Base-by-base conservation (phyloP, 2,329 filamentous ascomycete species). In the Beauveria sp. region DNA sequence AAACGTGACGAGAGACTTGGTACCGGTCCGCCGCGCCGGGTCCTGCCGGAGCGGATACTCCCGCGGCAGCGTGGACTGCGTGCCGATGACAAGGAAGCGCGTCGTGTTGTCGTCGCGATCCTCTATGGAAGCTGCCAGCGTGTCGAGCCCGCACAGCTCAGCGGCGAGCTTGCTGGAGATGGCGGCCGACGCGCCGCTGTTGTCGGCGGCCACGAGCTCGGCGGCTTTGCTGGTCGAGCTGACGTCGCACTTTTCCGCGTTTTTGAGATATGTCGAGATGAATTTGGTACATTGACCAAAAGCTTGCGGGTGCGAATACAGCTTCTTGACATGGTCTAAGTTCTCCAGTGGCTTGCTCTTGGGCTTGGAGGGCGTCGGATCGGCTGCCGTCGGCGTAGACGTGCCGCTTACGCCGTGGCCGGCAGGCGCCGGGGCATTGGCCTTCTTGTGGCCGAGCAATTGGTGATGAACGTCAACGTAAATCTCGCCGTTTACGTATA, bases 291-390 rank as follows among this genome's bases (percentile, higher is more conserved):
- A 97, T 76, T 99, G 94, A 28, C 92, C 92, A 80, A 94, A 96
- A 30, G 92, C 94, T 75, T 99, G 94, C 10, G 93, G 92, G 74
- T 99, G 94, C 26, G 91, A 94, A 77, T 96, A 96, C 46, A 99
- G 75, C 69, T 88, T 87, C 67, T 81, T 83, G 68, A 97, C 82
- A 67, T 88, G 80, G 60, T 76, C 73, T 64, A 92, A 73, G 64
- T 77, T 75, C 56, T 71, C 68, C 44, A 81, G 67, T 3, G 86
- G 84, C 64, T 74, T 74, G 44, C 77, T 72, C 64, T 74, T 73
- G 28, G 79, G 79, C 66, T 74, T 75, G n/a, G 68, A 67, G 18
- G 78, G 79, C 48, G 68, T 70, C 3, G 80, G 81, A 50, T 75
- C 73, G 20, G 70, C 71, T 16, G 71, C 72, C 10, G 80, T 83